Percentiles rank a stretch among this genome's conserved stretches.
phyloP scores from a whole-genome alignment of 2,329 filamentous ascomycete genomes.

The Verticillium alfalfae region DNA sequence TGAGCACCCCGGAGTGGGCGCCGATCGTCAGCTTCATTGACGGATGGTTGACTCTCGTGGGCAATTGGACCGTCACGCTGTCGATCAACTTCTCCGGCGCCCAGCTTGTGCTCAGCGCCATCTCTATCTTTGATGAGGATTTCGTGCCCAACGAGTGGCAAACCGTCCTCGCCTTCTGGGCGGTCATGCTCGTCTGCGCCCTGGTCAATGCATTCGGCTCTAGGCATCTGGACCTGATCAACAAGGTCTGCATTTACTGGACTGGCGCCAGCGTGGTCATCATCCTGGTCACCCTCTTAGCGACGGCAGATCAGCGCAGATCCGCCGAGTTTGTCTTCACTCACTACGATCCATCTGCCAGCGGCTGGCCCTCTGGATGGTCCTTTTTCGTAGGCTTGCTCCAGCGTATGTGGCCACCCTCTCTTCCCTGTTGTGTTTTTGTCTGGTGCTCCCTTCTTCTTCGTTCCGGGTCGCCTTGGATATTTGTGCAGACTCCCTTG shows the following conservation, averaged over 20 bases:
- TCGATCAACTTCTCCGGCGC: constrained; percentile 67
- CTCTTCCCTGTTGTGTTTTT: background rate
- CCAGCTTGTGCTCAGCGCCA: constrained; percentile 52
- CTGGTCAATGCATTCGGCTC: constrained; percentile 59
- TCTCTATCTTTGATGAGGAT: constrained; percentile 64
- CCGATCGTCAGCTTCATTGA: constrained; percentile 65
- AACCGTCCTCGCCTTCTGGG: constrained; percentile 68
- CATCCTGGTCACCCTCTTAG: constrained; percentile 44
- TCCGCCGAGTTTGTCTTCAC: constrained; percentile 61
- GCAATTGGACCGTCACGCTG: constrained; percentile 63
- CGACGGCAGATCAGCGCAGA: constrained; percentile 52
- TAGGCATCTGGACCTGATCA: constrained; percentile 58
- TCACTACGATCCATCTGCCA: constrained; percentile 60
- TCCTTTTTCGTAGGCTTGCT: constrained; percentile 67
- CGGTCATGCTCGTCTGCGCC: constrained; percentile 61
- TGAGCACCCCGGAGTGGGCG: constrained; percentile 59
- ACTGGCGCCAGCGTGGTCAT: constrained; percentile 56
- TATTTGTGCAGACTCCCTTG: background rate
- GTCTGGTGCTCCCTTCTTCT: background rate
- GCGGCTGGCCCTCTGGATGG: constrained; percentile 65
- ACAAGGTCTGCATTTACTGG: constrained; percentile 71
- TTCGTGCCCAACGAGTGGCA: constrained; percentile 64
- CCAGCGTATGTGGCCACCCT: constrained; percentile 28
- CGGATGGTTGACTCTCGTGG: constrained; percentile 67
- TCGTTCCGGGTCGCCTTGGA: no score